Percentiles rank a stretch among this genome's conserved stretches.
phyloP scores from a whole-genome alignment of 257 asterid species.

The Salvia hispanica region DNA sequence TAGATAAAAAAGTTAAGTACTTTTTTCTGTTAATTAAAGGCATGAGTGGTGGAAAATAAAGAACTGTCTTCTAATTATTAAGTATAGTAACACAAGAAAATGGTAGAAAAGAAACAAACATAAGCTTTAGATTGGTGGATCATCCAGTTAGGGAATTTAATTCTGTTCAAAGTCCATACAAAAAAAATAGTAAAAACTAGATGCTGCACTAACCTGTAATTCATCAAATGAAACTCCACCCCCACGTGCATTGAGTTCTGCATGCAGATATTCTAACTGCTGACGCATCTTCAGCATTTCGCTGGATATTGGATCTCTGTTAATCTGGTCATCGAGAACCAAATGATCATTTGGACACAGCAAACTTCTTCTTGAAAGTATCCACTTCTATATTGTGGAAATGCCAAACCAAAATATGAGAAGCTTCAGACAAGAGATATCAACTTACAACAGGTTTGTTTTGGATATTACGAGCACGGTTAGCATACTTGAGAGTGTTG shows the following conservation, averaged over 20 bases:
- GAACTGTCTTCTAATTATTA: too few species aligned
- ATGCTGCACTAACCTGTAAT: conserved; percentile 59
- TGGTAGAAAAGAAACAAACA: not conserved
- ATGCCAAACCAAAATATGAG: conserved; percentile 17
- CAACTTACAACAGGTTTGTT: conserved; percentile 93
- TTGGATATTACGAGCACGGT: conserved; percentile 98
- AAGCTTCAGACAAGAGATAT: not conserved
- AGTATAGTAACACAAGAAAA: too few species aligned
- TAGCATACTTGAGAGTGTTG: conserved; percentile 94
- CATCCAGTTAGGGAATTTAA: not conserved
- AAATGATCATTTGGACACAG: conserved; percentile 25
- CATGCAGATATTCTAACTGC: conserved; percentile 89
- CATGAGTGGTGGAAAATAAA: conserved; percentile 1
- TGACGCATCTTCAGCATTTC: conserved; percentile 99
- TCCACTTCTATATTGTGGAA: not conserved
- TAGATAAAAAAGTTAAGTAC: not conserved
- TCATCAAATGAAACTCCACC: conserved; percentile 88
- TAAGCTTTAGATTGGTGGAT: not conserved
- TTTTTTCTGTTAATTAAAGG: not conserved
- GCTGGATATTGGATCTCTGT: conserved; percentile 88
- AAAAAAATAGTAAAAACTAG: not conserved
- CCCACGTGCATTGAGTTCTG: conserved; percentile 94
- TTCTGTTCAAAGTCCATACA: not conserved
- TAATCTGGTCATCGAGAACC: conserved; percentile 54
- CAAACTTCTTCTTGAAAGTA: conserved; percentile 16